Conservation (phyloP, 225 moss, liverwort and hornwort species). For the Neckera pumila region DNA sequence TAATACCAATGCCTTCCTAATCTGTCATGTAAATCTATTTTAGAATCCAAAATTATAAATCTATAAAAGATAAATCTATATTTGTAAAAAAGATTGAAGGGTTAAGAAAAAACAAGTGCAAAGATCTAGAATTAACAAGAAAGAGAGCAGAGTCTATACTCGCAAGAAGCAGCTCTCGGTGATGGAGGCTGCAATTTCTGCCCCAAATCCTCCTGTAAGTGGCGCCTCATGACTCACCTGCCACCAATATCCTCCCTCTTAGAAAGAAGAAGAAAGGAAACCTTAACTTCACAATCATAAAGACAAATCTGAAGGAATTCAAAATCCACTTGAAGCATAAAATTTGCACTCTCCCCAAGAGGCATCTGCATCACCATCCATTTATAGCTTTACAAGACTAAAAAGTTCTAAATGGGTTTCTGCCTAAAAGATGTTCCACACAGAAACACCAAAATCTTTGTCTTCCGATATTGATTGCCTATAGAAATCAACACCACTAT, state of each 20-base stretch:
- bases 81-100: not conserved
- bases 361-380: not conserved
- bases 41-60: too few species aligned
- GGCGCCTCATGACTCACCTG: conserved; percentile 97
- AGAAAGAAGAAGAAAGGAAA: not conserved
- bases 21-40: not conserved
- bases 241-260: not conserved
- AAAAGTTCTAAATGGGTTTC: not conserved
- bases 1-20: not conserved
- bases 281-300: not conserved
- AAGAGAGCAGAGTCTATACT: not conserved
- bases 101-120: not conserved
- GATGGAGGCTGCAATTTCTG: conserved; percentile 89
- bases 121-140: not conserved
- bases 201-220: conserved; percentile 95
- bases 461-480: rapidly evolving
- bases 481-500: not conserved
- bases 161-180: conserved; percentile 80
- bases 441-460: not conserved
- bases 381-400: not conserved
- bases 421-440: not conserved
- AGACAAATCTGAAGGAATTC: not conserved
- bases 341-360: not conserved
- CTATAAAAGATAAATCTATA: too few species aligned
- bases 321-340: not conserved